Conservation (phyloP, 371 early-diverging fungal genomes). For the Rhizopus sp. region DNA sequence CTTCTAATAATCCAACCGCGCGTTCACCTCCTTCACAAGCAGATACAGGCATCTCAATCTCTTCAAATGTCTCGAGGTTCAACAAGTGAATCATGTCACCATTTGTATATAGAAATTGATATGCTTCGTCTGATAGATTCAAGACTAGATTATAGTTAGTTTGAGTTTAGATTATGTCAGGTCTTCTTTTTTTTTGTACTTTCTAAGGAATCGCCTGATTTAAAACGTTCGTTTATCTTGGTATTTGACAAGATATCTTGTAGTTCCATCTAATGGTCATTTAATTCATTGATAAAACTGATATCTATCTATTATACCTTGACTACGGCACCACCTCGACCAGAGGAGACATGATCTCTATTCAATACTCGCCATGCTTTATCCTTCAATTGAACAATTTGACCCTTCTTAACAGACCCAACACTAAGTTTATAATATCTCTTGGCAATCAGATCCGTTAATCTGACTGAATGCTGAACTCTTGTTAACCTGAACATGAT, state of each 20-base stretch:
- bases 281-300: not conserved
- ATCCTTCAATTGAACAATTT: conserved; percentile 48
- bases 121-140: conserved; percentile 64
- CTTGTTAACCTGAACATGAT: conserved; percentile 7
- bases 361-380: conserved; percentile 47
- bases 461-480: too few relatives aligned
- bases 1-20: conserved; percentile 43
- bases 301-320: conserved; percentile 30
- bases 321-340: conserved; percentile 55
- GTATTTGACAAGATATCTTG: conserved; percentile 54
- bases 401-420: conserved; percentile 48
- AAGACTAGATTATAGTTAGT: conserved; percentile 29
- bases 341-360: conserved; percentile 47
- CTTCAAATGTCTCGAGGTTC: conserved; percentile 73
- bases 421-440: conserved; percentile 46
- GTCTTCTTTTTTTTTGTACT: conserved; percentile 35
- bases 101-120: conserved; percentile 74
- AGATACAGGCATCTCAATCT: conserved; percentile 59
- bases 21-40: conserved; percentile 62
- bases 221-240: conserved; percentile 66
- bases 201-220: conserved; percentile 64
- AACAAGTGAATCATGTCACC: conserved; percentile 65
- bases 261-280: conserved; percentile 57
- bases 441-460: not conserved
- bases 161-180: not conserved